A percentile compares a stretch with the other conserved stretches of the same genome.
Evolutionary conservation across 225 moss, liverwort and hornwort species (phyloP).

Genomic region (Pseudoscleropodium purum): DNA sequence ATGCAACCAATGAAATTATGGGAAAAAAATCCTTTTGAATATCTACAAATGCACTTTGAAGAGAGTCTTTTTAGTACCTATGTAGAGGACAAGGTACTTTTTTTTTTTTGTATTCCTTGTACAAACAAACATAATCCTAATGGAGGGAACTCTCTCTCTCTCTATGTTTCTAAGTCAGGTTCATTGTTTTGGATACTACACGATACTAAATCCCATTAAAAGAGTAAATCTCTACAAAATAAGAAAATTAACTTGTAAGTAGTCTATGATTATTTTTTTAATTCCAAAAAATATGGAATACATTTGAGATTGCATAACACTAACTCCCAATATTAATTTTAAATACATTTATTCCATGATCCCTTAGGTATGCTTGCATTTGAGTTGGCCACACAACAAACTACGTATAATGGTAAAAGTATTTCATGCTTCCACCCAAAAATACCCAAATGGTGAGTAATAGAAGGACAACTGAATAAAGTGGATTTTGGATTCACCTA

Average conservation of each 20-base stretch:
- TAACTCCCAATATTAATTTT: too few relatives aligned
- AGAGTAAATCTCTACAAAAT: neutral
- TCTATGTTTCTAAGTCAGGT: neutral
- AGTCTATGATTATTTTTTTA: too few relatives aligned
- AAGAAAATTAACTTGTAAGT: neutral
- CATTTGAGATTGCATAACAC: neutral
- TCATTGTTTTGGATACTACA: neutral
- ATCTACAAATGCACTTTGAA: rapidly evolving
- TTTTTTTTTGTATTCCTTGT: too few relatives aligned
- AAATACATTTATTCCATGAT: neutral
- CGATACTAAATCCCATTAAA: neutral
- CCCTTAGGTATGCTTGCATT: neutral
- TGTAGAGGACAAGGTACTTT: neutral
- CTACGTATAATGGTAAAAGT: neutral
- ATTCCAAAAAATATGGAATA: neutral
- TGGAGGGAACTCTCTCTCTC: neutral
- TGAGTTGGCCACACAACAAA: rapidly evolving
- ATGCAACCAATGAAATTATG: neutral
- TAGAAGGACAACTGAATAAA: neutral
- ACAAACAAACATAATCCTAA: neutral
- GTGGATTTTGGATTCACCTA: neutral
- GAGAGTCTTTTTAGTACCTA: neutral
- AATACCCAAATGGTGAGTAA: too few relatives aligned
- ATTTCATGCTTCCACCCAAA: rapidly evolving
- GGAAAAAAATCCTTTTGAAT: neutral